Evolutionary conservation across 805 yeast genomes (phyloP), one percentile per base, ranked within the genome.

Genomic region (Brettanomyces naardenensis): DNA sequence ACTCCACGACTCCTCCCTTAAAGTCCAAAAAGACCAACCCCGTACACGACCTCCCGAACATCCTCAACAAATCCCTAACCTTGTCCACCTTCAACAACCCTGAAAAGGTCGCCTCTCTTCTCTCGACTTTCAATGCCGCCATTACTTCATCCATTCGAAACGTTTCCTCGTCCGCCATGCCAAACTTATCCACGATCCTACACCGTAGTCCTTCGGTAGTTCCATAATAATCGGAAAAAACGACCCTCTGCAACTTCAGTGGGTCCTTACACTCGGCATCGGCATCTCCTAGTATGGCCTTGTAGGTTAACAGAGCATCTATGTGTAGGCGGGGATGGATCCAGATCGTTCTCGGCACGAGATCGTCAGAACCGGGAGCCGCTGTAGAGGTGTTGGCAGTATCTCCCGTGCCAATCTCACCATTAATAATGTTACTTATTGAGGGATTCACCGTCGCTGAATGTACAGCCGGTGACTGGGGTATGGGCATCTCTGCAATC

Each of bases 251-350:
- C 11, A 58, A 39, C 2, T 42, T 23, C 9, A 44, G 37, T 54
- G 53, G 48, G 14, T 48, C 47, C 9, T 40, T 36, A 1, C 43
- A 38, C 4, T 45, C 44, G 5, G 45, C 42, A 18, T 42, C 44
- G 0, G 49, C 50, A 25, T 56, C 53, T 0, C 56, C 59, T 6
- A 47, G 35, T 17, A 52, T 35, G 4, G 49, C 44, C 31, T 49
- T 52, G 35, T 51, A 58, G 2, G 65, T 60, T 28, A 56, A 35
- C 19, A 48, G 32, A 3, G 64, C 64, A 40, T 56, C 58, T 19
- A 48, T 44, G 23, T 48, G 48, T 36, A 61, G 39, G 19, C 57
- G 44, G 15, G 60, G 58, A 40, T 59, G 62, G 19, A 61, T 53
- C 66, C 65, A 61, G 11, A 61, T 42, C 28, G 52, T 41, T 32